Percentiles rank a stretch among this genome's conserved stretches.
phyloP scores from a whole-genome alignment of 305 asterid species.

The Solanum aculeatissimum region DNA sequence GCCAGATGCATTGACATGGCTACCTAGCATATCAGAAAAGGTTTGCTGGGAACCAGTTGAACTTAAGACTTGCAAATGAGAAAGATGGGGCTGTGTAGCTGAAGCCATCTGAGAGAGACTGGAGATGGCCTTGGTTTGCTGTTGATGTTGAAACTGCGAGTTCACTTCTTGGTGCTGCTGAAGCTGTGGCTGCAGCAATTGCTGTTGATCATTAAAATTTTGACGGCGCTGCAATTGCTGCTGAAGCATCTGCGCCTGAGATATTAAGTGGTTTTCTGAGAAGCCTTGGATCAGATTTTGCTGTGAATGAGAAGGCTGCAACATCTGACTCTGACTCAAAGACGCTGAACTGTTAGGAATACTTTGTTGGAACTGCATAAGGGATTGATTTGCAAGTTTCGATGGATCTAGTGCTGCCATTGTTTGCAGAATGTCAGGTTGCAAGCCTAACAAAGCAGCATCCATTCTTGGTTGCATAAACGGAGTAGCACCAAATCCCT shows the following conservation, averaged over 20 bases:
- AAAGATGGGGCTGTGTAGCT: conserved; percentile 40
- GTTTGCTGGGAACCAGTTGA: conserved; percentile 50
- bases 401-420: conserved; percentile 68
- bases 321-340: conserved; percentile 46
- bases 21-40: conserved; percentile 47
- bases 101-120: conserved; percentile 34
- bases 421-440: conserved; percentile 73
- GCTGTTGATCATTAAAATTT: conserved; percentile 36
- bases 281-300: conserved; percentile 43
- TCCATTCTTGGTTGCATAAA: conserved; percentile 87
- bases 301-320: conserved; percentile 57
- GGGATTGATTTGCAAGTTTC: conserved; percentile 42
- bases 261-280: conserved; percentile 38
- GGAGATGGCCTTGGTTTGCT: conserved; percentile 29
- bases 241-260: conserved; percentile 76
- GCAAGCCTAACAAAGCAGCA: conserved; percentile 50
- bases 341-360: conserved; percentile 39
- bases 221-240: conserved; percentile 49
- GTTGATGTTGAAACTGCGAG: conserved; percentile 44
- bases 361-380: conserved; percentile 60
- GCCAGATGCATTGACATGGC: conserved; percentile 38
- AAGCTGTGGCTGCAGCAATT: conserved; percentile 26
- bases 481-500: conserved; percentile 49
- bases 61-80: conserved; percentile 34
- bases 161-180: conserved; percentile 32